A percentile compares a stretch with the other conserved stretches of the same genome.
Evolutionary conservation across 192 early-diverging fungal species (phyloP).

Genomic region (Coemansia sp.): DNA sequence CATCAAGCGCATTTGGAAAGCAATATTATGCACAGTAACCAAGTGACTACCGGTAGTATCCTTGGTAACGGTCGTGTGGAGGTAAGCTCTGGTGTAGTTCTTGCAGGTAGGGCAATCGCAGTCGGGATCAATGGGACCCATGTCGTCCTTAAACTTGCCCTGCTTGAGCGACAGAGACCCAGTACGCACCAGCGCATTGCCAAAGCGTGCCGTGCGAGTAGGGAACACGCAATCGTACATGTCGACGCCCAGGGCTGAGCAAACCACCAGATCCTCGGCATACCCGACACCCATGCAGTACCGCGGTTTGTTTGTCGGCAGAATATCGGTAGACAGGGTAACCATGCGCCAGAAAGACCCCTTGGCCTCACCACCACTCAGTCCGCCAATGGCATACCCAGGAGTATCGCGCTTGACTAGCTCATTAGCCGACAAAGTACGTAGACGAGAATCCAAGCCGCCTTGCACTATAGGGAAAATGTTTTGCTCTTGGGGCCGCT

Average conservation of each 20-base stretch:
- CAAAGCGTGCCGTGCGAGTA: slow-evolving; percentile 84
- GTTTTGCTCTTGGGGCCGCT: slow-evolving; percentile 67
- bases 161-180: slow-evolving; percentile 66
- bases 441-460: slow-evolving; percentile 65
- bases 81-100: slow-evolving; percentile 68
- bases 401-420: slow-evolving; percentile 77
- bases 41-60: slow-evolving; percentile 82
- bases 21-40: slow-evolving; percentile 78
- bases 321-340: slow-evolving; percentile 69
- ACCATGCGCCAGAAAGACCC: slow-evolving; percentile 85
- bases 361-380: slow-evolving; percentile 85
- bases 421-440: slow-evolving; percentile 72
- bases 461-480: slow-evolving; percentile 89
- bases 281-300: slow-evolving; percentile 93
- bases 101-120: slow-evolving; percentile 76
- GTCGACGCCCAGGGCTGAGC: slow-evolving; percentile 82
- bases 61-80: slow-evolving; percentile 64
- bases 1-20: slow-evolving; percentile 84
- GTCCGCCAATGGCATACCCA: slow-evolving; percentile 83
- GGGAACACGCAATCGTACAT: slow-evolving; percentile 93
- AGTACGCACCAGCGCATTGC: slow-evolving; percentile 73
- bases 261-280: slow-evolving; percentile 80
- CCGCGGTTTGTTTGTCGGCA: slow-evolving; percentile 78
- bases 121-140: slow-evolving; percentile 68
- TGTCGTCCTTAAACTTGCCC: slow-evolving; percentile 60